phyloP scores from a whole-genome alignment of 2,329 filamentous ascomycete species.

The Fusarium sp. region DNA sequence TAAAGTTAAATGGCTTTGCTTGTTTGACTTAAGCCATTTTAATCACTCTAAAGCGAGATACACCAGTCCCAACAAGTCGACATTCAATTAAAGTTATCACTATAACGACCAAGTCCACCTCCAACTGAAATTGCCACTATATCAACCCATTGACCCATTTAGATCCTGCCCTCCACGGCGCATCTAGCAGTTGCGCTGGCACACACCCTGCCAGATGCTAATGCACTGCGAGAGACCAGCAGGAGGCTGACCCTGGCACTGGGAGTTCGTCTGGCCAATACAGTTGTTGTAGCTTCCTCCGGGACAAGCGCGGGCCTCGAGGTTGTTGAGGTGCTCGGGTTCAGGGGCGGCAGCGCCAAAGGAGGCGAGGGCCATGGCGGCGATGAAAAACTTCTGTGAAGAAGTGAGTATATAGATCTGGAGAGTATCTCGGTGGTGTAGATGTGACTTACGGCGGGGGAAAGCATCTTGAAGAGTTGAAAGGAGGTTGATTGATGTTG shows the following conservation, averaged over 20 bases:
- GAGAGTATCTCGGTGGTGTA: not conserved
- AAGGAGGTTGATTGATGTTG: not conserved
- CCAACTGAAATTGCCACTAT: not conserved
- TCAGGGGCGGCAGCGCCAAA: not conserved
- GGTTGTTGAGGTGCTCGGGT: not conserved
- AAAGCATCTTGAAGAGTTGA: conserved; percentile 3
- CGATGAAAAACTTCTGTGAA: not conserved
- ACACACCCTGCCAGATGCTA: not conserved
- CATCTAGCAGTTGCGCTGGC: conserved; percentile 1
- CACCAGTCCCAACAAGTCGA: not conserved
- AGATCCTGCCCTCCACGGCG: not conserved
- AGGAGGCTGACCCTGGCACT: not conserved
- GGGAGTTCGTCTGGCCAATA: not conserved
- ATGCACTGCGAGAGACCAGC: not conserved
- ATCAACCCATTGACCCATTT: not conserved
- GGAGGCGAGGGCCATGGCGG: not conserved
- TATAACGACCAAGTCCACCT: no score
- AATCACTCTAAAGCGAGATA: not conserved
- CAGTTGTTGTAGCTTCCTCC: conserved; percentile 2
- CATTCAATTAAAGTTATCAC: not conserved
- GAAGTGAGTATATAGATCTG: not conserved
- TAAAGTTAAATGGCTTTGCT: not conserved
- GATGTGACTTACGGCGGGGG: not conserved
- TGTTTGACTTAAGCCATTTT: not conserved
- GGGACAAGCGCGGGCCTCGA: conserved; percentile 3